Evolutionary conservation across 805 yeast genomes (phyloP).

Genomic region (Wickerhamomyces xylosicus): DNA sequence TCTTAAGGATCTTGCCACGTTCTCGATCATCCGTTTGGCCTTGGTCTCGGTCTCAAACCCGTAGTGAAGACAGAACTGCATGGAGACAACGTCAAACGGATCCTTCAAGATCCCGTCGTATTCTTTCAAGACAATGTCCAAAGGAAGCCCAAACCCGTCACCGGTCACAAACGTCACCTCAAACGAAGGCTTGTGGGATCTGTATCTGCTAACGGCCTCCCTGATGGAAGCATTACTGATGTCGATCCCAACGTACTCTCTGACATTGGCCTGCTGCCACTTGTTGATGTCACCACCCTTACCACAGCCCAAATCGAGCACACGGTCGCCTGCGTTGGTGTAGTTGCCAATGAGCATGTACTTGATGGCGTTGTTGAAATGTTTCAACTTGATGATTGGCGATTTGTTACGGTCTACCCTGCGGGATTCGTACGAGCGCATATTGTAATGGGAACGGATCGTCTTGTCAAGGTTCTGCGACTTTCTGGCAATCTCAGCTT

Average conservation of each 20-base stretch:
- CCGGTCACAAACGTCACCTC: conserved; percentile 85
- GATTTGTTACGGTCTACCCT: conserved; percentile 56
- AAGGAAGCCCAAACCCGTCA: conserved; percentile 70
- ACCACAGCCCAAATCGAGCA: conserved; percentile 90
- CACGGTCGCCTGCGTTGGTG: conserved; percentile 43
- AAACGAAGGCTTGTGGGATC: conserved; percentile 45
- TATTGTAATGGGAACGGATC: conserved; percentile 79
- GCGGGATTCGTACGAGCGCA: conserved; percentile 63
- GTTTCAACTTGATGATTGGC: conserved; percentile 76
- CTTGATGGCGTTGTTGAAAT: conserved; percentile 88
- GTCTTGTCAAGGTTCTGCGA: conserved; percentile 39
- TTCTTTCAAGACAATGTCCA: conserved; percentile 57
- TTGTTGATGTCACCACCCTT: conserved; percentile 96
- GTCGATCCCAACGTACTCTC: conserved; percentile 83
- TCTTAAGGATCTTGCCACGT: conserved; percentile 65
- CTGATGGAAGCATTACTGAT: conserved; percentile 79
- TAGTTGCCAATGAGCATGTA: conserved; percentile 71
- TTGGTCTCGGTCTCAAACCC: conserved; percentile 83
- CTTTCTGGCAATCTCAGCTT: conserved; percentile 20
- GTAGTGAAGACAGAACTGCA: conserved; percentile 91
- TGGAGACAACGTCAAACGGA: conserved; percentile 81
- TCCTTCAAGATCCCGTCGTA: conserved; percentile 52
- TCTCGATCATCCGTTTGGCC: conserved; percentile 60
- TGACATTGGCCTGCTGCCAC: conserved; percentile 66
- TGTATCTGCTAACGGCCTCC: conserved; percentile 75